Evolutionary conservation across 371 early-diverging fungal species (phyloP), one percentile per base, ranked within the genome.

Genomic region (Saksenaea vasiformis): DNA sequence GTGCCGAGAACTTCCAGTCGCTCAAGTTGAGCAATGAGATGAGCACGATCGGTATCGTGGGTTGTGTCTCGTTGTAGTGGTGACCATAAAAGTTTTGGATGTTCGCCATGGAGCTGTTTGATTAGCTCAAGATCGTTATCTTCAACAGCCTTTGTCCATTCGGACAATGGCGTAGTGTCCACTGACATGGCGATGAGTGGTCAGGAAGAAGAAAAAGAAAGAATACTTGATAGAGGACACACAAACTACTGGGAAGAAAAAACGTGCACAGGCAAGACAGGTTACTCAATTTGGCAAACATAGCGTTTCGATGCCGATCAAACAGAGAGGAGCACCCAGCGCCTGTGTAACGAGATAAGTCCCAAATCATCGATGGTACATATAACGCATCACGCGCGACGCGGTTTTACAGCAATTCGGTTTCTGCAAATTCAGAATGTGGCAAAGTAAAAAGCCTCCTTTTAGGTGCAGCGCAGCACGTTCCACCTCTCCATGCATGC

Each of bases 81-180:
- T 11, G 66, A 64, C 74, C 74, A 76, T 60, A 76, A 53, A 44
- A 79, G 51, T 14, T 76, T 68, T n/a, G 76, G 73, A 39, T 72
- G 66, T 14, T 64, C 51, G 35, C 60, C 34, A 13, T 72, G 53
- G 13, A 74, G 55, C 22, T 24, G 41, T 27, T 72, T 63, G 0
- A 71, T 62, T 37, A 55, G 62, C n/a, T 56, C 64, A 8, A 69
- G 61, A 58, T 78, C 68, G 24, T 63, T 38, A 26, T 71, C 56
- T 11, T 60, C 71, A 10, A 77, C 57, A 17, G 76, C 72, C 22
- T 36, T 60, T 19, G 70, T 68, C 80, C 80, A 77, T 31, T 73
- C 76, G 11, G 61, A 44, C 9, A 71, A 36, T 31, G 54, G 41
- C 36, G 53, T 36, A 63, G 10, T 22, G 9, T 47, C 51, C 51